Conservation (phyloP, 768 basidiomycete species). For the Pulveroboletus sp. region DNA sequence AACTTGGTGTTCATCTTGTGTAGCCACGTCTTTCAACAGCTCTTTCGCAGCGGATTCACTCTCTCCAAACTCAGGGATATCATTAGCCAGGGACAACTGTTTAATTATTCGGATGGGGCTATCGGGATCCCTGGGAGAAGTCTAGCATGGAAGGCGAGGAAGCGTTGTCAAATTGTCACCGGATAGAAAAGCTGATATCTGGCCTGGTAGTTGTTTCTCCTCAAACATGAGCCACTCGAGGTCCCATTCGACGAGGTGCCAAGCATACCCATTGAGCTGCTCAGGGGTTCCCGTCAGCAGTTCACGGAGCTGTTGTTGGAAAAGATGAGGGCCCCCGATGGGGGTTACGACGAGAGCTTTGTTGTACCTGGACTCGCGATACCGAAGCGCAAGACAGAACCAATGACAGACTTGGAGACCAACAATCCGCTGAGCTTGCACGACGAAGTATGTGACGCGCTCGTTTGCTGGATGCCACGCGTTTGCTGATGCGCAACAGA, state of each 20-base stretch:
- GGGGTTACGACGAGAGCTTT: constrained; percentile 71
- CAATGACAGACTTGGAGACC: constrained; percentile 49
- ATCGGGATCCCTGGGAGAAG: constrained; percentile 68
- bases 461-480: neutral
- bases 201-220: constrained; percentile 58
- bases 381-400: constrained; percentile 30
- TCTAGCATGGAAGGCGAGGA: constrained; percentile 73
- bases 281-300: constrained; percentile 49
- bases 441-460: constrained; percentile 48
- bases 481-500: constrained; percentile 41
- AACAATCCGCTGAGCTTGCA: constrained; percentile 84
- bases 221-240: constrained; percentile 61
- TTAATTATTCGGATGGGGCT: constrained; percentile 38
- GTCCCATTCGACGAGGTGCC: constrained; percentile 38
- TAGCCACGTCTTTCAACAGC: constrained; percentile 41
- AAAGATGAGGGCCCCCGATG: constrained; percentile 82
- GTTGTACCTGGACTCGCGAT: constrained; percentile 47
- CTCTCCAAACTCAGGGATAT: constrained; percentile 66
- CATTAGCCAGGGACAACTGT: constrained; percentile 57
- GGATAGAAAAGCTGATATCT: constrained; percentile 20
- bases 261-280: constrained; percentile 35
- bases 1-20: constrained; percentile 3
- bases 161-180: constrained; percentile 9
- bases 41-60: constrained; percentile 51
- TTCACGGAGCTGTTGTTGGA: constrained; percentile 60